A percentile compares a stretch with the other conserved stretches of the same genome.
Evolutionary conservation across 2,329 filamentous ascomycete species (phyloP).

Genomic region (Calonectria crousiana): DNA sequence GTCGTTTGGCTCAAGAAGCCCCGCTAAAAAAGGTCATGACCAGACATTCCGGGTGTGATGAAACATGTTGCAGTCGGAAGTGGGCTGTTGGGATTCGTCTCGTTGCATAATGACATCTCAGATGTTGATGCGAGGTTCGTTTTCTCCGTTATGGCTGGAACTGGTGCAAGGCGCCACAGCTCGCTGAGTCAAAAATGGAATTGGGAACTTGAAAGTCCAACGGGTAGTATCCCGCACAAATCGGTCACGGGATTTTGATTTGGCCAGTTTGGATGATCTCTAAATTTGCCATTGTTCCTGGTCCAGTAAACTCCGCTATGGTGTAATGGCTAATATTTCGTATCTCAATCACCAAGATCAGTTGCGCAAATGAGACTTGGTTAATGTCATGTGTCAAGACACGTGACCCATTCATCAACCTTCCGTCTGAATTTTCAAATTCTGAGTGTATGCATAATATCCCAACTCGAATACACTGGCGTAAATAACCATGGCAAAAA

Average conservation of each 20-base stretch:
- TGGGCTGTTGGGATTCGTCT: neutral
- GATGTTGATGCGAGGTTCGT: neutral
- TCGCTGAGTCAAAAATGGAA: neutral
- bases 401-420: neutral
- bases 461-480: too few relatives aligned
- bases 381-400: neutral
- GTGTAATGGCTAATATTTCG: neutral
- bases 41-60: neutral
- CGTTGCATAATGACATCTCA: too few relatives aligned
- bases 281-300: neutral
- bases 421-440: neutral
- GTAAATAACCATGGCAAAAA: too few relatives aligned
- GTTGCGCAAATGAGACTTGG: neutral
- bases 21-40: neutral
- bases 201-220: neutral
- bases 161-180: neutral
- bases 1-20: neutral
- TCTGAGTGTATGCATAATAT: neutral
- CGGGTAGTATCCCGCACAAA: neutral
- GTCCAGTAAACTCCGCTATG: neutral
- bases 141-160: neutral
- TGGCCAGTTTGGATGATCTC: neutral
- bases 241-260: neutral
- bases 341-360: neutral
- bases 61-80: neutral